phyloP scores from a whole-genome alignment of 495 filamentous ascomycete genomes.

The Rostrohypoxylon terebratum region DNA sequence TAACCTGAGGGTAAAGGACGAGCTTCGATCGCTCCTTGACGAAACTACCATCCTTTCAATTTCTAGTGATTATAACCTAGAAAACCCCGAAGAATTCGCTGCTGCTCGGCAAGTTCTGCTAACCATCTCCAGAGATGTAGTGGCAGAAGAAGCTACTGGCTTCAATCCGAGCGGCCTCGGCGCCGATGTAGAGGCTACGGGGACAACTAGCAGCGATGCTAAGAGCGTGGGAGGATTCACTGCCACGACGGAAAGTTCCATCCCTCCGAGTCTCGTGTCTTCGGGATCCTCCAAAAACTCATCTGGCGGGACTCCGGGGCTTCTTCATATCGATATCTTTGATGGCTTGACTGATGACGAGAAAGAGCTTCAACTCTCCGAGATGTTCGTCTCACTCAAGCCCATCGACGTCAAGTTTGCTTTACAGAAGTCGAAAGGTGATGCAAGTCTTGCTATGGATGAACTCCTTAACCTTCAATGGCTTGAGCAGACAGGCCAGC shows the following conservation, averaged over 20 bases:
- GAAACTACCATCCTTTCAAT: constrained; percentile 73
- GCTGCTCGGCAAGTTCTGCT: constrained; percentile 67
- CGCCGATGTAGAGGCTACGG: constrained; percentile 40
- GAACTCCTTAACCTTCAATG: constrained; percentile 80
- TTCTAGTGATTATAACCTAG: constrained; percentile 71
- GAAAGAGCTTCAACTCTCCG: constrained; percentile 66
- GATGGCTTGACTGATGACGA: constrained; percentile 66
- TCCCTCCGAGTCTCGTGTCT: constrained; percentile 29
- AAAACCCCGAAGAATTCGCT: constrained; percentile 60
- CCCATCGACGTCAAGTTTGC: constrained; percentile 71
- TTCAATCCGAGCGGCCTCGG: constrained; percentile 84
- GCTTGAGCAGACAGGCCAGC: constrained; percentile 69
- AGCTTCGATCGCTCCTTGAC: constrained; percentile 53
- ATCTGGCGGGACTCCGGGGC: constrained; percentile 10
- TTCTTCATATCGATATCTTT: constrained; percentile 48
- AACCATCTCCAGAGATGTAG: constrained; percentile 67
- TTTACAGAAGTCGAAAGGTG: constrained; percentile 71
- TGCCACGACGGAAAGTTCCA: constrained; percentile 43
- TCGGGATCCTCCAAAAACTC: constrained; percentile 33
- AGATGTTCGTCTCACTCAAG: constrained; percentile 78
- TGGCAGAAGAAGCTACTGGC: constrained; percentile 72
- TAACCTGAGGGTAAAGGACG: constrained; percentile 36
- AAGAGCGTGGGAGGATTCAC: constrained; percentile 43
- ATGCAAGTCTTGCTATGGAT: constrained; percentile 79
- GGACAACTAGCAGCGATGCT: constrained; percentile 32